Evolutionary conservation across 108 stramenopile species (phyloP).

Genomic region (Fragilaria radians): DNA sequence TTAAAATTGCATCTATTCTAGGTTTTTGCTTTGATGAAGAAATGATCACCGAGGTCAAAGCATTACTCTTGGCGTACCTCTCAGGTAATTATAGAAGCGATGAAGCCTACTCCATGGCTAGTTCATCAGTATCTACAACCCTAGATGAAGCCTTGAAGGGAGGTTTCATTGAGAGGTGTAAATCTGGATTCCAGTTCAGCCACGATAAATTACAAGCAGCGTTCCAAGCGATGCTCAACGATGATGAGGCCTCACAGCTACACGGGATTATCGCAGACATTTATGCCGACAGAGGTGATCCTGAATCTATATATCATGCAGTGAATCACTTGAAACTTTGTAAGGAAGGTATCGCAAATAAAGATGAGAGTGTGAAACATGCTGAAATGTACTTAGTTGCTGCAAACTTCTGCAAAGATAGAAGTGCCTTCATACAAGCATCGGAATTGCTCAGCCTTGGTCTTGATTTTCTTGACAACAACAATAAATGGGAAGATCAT

Average conservation of each 20-base stretch:
- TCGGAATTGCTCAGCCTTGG: neutral
- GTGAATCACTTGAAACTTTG: neutral
- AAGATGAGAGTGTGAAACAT: neutral
- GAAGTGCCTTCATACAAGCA: neutral
- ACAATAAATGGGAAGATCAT: neutral
- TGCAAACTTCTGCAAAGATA: neutral
- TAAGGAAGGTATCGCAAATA: neutral
- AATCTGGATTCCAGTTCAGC: neutral
- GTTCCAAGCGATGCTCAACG: neutral
- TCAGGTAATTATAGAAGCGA: neutral
- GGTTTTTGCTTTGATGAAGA: neutral
- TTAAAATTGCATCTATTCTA: neutral
- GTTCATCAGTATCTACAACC: neutral
- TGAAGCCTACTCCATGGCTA: neutral
- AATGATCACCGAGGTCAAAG: neutral
- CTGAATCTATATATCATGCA: neutral
- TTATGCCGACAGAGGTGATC: neutral
- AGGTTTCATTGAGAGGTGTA: neutral
- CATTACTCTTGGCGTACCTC: neutral
- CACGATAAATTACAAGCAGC: neutral
- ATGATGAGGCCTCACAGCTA: neutral
- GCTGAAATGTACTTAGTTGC: neutral
- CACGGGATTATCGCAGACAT: neutral
- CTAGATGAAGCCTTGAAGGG: neutral
- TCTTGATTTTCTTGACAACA: neutral